These are phyloP conservation scores for Dalbergia cochinchinensis DNA, from an alignment of 306 rosid species.

Conservation along the genomic window DNA sequence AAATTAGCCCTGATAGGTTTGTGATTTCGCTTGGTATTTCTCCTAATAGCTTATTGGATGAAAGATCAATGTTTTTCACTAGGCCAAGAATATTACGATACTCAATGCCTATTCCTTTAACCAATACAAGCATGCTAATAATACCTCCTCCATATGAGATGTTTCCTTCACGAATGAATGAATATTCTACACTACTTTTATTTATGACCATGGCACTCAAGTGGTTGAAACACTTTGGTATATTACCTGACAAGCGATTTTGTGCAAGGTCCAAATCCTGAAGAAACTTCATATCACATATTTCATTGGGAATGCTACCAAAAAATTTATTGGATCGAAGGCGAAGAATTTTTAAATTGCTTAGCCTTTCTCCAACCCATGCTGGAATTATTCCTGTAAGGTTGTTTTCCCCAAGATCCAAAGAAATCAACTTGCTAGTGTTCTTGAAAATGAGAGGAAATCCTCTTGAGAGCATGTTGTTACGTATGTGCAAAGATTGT, in stretches of 20 bases:
- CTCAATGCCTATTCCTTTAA: conserved; percentile 40
- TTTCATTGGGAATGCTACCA: conserved; percentile 40
- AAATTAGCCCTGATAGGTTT: background rate
- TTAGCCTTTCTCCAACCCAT: conserved; percentile 20
- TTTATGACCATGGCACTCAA: conserved; percentile 28
- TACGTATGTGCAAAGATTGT: background rate
- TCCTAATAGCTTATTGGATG: background rate
- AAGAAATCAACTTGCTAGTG: background rate
- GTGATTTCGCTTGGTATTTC: background rate
- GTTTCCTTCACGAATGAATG: background rate
- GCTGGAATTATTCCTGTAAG: background rate
- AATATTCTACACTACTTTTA: background rate
- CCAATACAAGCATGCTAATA: background rate
- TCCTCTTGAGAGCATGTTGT: background rate
- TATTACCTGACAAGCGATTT: conserved; percentile 24
- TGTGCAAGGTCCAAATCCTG: conserved; percentile 41
- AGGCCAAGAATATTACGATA: background rate
- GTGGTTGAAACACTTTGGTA: conserved; percentile 40
- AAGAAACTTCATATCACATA: conserved; percentile 29
- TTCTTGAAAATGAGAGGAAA: conserved; percentile 1
- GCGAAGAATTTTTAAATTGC: background rate
- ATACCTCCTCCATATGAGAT: rapidly evolving
- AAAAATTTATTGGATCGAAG: conserved; percentile 28
- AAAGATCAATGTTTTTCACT: background rate
- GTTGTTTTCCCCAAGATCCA: conserved; percentile 18